Evolutionary conservation across 352 stramenopile genomes (phyloP).

Genomic region (Lagenidium sp.): DNA sequence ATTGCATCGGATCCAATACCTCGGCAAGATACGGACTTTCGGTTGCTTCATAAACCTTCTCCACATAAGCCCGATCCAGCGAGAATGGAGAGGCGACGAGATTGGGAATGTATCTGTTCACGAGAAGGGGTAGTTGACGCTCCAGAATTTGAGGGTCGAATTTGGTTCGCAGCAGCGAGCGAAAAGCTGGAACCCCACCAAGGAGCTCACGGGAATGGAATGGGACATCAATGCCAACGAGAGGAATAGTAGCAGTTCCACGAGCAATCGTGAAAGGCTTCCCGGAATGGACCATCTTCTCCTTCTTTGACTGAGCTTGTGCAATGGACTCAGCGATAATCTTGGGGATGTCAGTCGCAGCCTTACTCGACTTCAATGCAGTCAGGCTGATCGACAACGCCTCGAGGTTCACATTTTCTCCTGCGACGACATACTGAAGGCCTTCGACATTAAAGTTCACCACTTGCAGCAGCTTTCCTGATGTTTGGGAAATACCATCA

Average conservation of each 20-base stretch:
- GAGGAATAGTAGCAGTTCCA: conserved; percentile 76
- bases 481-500: conserved; percentile 43
- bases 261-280: conserved; percentile 51
- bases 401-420: conserved; percentile 76
- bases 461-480: conserved; percentile 70
- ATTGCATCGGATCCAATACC: conserved; percentile 60
- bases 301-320: conserved; percentile 50
- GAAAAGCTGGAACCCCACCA: conserved; percentile 72
- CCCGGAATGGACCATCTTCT: conserved; percentile 37
- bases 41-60: conserved; percentile 61
- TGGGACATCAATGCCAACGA: conserved; percentile 85
- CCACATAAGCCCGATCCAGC: conserved; percentile 64
- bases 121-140: conserved; percentile 52
- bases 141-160: conserved; percentile 60
- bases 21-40: conserved; percentile 61
- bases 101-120: conserved; percentile 84
- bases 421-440: conserved; percentile 79
- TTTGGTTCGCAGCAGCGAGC: conserved; percentile 59
- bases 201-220: conserved; percentile 84
- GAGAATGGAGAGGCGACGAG: conserved; percentile 75
- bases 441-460: conserved; percentile 87
- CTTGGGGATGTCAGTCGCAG: conserved; percentile 30
- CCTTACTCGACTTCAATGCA: conserved; percentile 20
- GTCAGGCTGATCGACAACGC: conserved; percentile 60
- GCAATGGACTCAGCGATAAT: conserved; percentile 46